These are phyloP conservation scores for Penicillium olsonii DNA, from an alignment of 2,329 filamentous ascomycete species.

Conservation along the genomic window DNA sequence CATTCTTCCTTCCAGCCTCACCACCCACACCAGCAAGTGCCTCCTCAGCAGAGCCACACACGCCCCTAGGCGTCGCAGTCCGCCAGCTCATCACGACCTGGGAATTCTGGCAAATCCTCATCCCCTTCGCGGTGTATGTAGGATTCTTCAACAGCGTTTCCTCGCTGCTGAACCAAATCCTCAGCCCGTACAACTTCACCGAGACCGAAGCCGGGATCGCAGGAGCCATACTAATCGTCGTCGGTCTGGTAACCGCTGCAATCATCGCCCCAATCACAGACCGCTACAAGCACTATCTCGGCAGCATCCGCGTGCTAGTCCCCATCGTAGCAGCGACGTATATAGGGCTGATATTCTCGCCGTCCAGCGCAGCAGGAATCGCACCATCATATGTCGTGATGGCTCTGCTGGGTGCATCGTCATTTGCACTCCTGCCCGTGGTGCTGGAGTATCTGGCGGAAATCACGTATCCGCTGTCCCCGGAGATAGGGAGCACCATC, in stretches of 20 bases:
- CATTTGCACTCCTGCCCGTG: slow-evolving; percentile 79
- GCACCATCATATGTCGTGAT: slow-evolving; percentile 71
- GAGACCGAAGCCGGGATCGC: slow-evolving; percentile 86
- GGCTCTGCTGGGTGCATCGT: slow-evolving; percentile 73
- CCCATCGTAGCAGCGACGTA: slow-evolving; percentile 74
- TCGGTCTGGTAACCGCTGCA: slow-evolving; percentile 77
- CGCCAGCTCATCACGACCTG: slow-evolving; percentile 58
- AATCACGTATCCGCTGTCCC: slow-evolving; percentile 80
- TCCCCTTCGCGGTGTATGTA: slow-evolving; percentile 83
- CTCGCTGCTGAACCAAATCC: slow-evolving; percentile 84
- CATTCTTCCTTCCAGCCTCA: slow-evolving; percentile 74
- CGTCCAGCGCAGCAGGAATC: slow-evolving; percentile 53
- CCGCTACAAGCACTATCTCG: slow-evolving; percentile 75
- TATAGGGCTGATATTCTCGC: slow-evolving; percentile 80
- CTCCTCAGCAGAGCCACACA: slow-evolving; percentile 59
- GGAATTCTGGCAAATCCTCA: slow-evolving; percentile 77
- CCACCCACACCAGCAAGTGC: slow-evolving; percentile 78
- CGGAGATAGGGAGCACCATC: slow-evolving; percentile 79
- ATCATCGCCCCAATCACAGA: slow-evolving; percentile 81
- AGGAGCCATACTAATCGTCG: slow-evolving; percentile 84
- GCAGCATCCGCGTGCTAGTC: slow-evolving; percentile 70
- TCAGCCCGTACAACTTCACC: slow-evolving; percentile 79
- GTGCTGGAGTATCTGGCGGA: slow-evolving; percentile 86
- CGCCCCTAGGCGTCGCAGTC: slow-evolving; percentile 58
- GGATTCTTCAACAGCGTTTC: slow-evolving; percentile 93